Evolutionary conservation across 2,329 filamentous ascomycete genomes (phyloP).

Genomic region (Fusarium sp.): DNA sequence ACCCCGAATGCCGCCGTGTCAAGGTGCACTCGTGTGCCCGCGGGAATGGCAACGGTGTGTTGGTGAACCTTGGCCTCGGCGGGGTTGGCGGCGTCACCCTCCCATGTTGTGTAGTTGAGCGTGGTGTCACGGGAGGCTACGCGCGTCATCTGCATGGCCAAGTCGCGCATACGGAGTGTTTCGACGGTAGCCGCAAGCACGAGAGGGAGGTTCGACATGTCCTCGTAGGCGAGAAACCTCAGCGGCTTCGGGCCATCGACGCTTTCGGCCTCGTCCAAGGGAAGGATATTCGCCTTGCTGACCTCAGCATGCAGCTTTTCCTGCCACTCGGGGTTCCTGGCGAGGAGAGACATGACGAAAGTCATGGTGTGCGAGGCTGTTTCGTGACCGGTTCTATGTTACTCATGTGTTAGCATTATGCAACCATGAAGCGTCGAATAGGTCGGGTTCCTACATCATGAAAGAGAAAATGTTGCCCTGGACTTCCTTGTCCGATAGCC

Average conservation of each 20-base stretch:
- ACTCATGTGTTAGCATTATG: not conserved
- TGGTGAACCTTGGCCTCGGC: not conserved
- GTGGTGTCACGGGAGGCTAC: not conserved
- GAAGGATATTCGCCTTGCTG: not conserved
- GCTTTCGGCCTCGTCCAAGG: not conserved
- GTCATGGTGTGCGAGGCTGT: not conserved
- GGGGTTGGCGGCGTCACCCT: not conserved
- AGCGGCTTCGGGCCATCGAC: not conserved
- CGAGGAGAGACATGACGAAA: not conserved
- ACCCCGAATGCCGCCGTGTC: not conserved
- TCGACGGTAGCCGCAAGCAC: not conserved
- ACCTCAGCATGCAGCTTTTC: not conserved
- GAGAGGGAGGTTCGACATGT: not conserved
- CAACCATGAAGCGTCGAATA: not conserved
- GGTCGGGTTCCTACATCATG: not conserved
- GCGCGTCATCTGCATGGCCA: not conserved
- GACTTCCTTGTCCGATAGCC: not conserved
- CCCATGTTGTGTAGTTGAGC: not conserved
- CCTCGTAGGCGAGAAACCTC: not conserved
- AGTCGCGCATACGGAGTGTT: not conserved
- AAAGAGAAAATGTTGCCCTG: not conserved
- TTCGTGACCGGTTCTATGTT: not conserved
- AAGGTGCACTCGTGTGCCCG: not conserved
- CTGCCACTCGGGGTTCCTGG: not conserved
- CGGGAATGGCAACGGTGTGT: not conserved